phyloP scores from a whole-genome alignment of 2,329 filamentous ascomycete genomes.

The Tolypocladium guangdongense region DNA sequence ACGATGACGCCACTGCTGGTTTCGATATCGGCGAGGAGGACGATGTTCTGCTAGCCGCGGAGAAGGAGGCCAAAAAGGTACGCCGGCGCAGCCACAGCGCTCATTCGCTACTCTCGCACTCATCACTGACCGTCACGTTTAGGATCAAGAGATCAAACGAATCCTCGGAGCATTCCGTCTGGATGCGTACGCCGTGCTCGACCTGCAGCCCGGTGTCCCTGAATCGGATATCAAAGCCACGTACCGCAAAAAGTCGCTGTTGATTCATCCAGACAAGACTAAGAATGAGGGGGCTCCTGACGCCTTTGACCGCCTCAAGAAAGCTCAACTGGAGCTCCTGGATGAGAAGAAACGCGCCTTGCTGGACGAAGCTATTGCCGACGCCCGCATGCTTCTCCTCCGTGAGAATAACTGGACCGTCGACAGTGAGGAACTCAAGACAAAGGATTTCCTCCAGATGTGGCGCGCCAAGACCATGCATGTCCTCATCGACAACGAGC shows the following conservation, averaged over 20 bases:
- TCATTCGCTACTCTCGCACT: background rate
- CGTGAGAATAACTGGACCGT: conserved; percentile 89
- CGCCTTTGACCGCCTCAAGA: conserved; percentile 92
- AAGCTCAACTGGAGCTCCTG: conserved; percentile 81
- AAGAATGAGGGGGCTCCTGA: conserved; percentile 83
- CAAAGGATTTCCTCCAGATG: conserved; percentile 67
- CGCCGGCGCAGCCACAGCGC: conserved; percentile 9
- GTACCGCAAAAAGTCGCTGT: conserved; percentile 95
- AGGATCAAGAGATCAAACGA: conserved; percentile 93
- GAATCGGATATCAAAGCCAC: conserved; percentile 91
- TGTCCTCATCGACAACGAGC: conserved; percentile 88
- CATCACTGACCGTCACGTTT: conserved; percentile 8
- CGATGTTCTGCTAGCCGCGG: conserved; percentile 70
- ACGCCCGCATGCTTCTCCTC: conserved; percentile 89
- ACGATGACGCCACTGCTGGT: conserved; percentile 15
- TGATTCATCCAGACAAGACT: conserved; percentile 98
- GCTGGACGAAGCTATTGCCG: conserved; percentile 90
- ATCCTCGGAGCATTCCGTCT: conserved; percentile 83
- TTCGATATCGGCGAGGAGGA: conserved; percentile 41
- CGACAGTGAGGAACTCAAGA: conserved; percentile 78
- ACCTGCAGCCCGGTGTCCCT: conserved; percentile 87
- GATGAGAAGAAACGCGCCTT: conserved; percentile 84
- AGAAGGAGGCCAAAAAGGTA: conserved; percentile 78
- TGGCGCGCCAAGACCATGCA: conserved; percentile 87
- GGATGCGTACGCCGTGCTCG: conserved; percentile 74